Base-by-base conservation (phyloP, 2,329 filamentous ascomycete genomes). In the Diplodia seriata region DNA sequence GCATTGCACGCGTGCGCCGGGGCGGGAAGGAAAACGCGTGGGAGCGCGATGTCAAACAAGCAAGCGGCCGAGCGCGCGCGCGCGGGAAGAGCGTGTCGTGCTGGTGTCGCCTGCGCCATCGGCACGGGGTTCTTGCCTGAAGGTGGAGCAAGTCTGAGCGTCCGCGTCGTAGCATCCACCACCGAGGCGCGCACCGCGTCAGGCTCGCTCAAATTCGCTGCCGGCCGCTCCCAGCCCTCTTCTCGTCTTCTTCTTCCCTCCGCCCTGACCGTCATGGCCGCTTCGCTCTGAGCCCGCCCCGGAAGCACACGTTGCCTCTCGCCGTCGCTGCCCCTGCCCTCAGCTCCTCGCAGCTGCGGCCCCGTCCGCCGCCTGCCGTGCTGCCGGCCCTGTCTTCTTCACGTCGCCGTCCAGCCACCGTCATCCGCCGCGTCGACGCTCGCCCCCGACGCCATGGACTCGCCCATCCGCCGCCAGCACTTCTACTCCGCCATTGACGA, bases 191-290 rank as follows among this genome's bases (percentile, higher is more conserved):
- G 64, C 54, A 64, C 64, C 64, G 64, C 64, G 64, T 67, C 66
- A 54, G 43, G 70, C 73, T 72, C 70, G 73, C 70, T 71, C 73
- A 75, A 74, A 75, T 73, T 72, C 74, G 73, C 74, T 74, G 73
- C 78, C 77, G 76, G 76, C 76, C 75, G 43, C 40, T 26, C 38
- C 38, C 72, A 72, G 72, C 74, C 68, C 68, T 68, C 67, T 63
- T 77, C 73, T 76, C 74, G 38, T 67, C 53, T 61, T 67, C 43
- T 59, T 51, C 33, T 38, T 38, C 65, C 70, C 68, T 72, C 31
- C 26, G 55, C 31, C 57, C 69, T 67, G 62, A 67, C 56, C 62
- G 66, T 57, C 66, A 67, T 67, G 64, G 64, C 64, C 64, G 47
- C 64, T 36, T 49, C 54, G 47, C 43, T 36, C 54, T 67, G 57